A percentile compares a stretch with the other conserved stretches of the same genome.
Evolutionary conservation across 805 yeast species (phyloP).

Genomic region (Myxozyma sirexii): DNA sequence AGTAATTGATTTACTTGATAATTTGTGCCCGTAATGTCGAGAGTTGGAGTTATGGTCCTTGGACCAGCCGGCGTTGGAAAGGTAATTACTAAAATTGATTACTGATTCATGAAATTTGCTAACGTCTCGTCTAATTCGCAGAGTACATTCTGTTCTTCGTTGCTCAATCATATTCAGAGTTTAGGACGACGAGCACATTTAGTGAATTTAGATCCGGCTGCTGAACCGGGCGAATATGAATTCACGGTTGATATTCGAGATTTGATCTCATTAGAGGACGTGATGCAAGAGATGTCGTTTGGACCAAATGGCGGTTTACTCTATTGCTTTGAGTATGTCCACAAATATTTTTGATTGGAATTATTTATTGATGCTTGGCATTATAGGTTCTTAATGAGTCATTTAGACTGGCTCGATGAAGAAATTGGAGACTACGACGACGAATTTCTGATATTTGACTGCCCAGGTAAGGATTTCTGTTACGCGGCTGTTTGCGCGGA

Average conservation of each 20-base stretch:
- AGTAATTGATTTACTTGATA: neutral
- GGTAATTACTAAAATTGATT: slow-evolving; percentile 33
- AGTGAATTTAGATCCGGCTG: slow-evolving; percentile 96
- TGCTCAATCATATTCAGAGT: slow-evolving; percentile 84
- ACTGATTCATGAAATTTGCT: neutral
- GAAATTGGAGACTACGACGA: slow-evolving; percentile 95
- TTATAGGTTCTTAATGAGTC: slow-evolving; percentile 62
- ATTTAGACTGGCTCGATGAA: slow-evolving; percentile 96
- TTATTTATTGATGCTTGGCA: neutral
- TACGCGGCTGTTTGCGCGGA: neutral
- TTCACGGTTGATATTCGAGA: slow-evolving; percentile 92
- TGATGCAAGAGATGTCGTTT: slow-evolving; percentile 87
- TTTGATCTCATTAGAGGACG: slow-evolving; percentile 86
- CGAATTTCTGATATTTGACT: slow-evolving; percentile 90
- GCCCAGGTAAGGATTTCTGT: slow-evolving; percentile 64
- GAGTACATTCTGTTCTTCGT: slow-evolving; percentile 86
- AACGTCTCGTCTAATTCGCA: slow-evolving; percentile 26
- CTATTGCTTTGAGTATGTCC: slow-evolving; percentile 81
- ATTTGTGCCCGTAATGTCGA: slow-evolving; percentile 61
- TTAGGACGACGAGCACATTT: slow-evolving; percentile 92
- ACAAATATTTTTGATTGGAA: neutral
- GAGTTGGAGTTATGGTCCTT: slow-evolving; percentile 89
- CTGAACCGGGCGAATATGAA: slow-evolving; percentile 88
- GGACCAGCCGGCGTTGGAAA: slow-evolving; percentile 99
- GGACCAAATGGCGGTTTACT: slow-evolving; percentile 96